These are phyloP conservation scores for Ustilago lituana DNA, from an alignment of 1,284 basidiomycete species.

Conservation along the genomic window DNA sequence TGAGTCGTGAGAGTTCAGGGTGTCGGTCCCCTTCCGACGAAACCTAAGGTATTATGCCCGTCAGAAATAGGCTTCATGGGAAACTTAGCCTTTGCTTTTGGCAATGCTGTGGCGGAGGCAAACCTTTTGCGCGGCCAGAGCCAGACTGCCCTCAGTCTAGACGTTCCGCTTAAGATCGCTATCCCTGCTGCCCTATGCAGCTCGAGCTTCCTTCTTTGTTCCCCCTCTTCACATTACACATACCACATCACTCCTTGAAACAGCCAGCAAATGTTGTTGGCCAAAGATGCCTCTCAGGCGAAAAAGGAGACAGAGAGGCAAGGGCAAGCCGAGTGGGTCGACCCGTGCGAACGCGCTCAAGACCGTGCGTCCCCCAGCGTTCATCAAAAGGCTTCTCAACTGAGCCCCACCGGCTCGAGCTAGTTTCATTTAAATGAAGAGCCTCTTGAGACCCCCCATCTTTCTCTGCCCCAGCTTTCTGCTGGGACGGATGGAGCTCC, in stretches of 20 bases:
- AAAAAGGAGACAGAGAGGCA: background rate
- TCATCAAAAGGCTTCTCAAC: constrained; percentile 7
- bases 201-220: constrained; percentile 6
- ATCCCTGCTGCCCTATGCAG: constrained; percentile 9
- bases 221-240: background rate
- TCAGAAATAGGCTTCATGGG: constrained; percentile 19
- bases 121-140: background rate
- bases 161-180: background rate
- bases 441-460: constrained; percentile 7
- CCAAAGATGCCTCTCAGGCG: constrained; percentile 1
- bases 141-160: background rate
- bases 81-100: constrained; percentile 5
- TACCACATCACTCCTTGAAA: constrained; percentile 6
- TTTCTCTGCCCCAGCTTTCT: constrained; percentile 4
- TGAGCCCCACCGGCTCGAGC: constrained; percentile 16
- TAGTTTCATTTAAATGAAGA: constrained; percentile 32
- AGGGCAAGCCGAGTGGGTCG: constrained; percentile 6
- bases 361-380: constrained; percentile 12
- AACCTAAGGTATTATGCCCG: constrained; percentile 7
- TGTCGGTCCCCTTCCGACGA: constrained; percentile 26
- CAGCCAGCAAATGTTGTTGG: constrained; percentile 10
- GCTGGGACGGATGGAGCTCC: constrained; percentile 23
- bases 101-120: constrained; percentile 11
- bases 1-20: background rate
- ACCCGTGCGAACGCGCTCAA: no score